Percentiles rank a stretch among this genome's conserved stretches.
phyloP scores from a whole-genome alignment of 2,329 filamentous ascomycete genomes.

The Cordyceps fumosorosea region DNA sequence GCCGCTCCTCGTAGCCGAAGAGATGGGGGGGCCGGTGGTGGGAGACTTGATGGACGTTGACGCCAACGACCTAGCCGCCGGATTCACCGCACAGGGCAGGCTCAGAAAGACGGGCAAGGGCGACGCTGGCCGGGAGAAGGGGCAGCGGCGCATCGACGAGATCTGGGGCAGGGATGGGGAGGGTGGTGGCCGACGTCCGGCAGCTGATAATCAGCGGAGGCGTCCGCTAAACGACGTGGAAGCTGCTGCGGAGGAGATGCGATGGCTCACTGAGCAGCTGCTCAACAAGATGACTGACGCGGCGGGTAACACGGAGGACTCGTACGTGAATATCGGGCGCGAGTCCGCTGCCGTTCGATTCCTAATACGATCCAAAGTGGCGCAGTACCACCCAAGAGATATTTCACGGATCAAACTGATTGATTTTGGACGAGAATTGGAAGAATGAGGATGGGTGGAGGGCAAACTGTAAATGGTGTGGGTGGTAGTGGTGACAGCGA shows the following conservation, averaged over 20 bases:
- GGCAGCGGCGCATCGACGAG: slow-evolving; percentile 56
- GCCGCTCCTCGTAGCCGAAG: slow-evolving; percentile 73
- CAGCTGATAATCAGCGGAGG: background rate
- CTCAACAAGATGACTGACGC: slow-evolving; percentile 52
- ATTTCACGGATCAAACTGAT: slow-evolving; percentile 52
- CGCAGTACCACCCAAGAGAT: slow-evolving; percentile 59
- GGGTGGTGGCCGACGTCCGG: slow-evolving; percentile 15
- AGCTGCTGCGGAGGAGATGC: slow-evolving; percentile 51
- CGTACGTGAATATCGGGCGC: slow-evolving; percentile 51
- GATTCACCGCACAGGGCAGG: slow-evolving; percentile 55
- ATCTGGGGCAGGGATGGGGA: slow-evolving; percentile 44
- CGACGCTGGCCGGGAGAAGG: slow-evolving; percentile 38
- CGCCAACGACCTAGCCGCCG: slow-evolving; percentile 51
- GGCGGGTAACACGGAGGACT: slow-evolving; percentile 46
- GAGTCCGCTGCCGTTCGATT: slow-evolving; percentile 60
- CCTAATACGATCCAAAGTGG: slow-evolving; percentile 58
- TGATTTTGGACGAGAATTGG: slow-evolving; percentile 59
- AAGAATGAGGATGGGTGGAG: slow-evolving; percentile 34
- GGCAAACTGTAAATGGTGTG: background rate
- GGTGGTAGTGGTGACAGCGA: background rate
- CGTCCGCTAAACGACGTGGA: slow-evolving; percentile 39
- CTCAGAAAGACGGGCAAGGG: slow-evolving; percentile 35
- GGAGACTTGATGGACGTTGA: slow-evolving; percentile 64
- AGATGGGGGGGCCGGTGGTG: slow-evolving; percentile 75
- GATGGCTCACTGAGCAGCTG: slow-evolving; percentile 51